phyloP scores from a whole-genome alignment of 768 basidiomycete species.

The Candolleomyces eurysporus region DNA sequence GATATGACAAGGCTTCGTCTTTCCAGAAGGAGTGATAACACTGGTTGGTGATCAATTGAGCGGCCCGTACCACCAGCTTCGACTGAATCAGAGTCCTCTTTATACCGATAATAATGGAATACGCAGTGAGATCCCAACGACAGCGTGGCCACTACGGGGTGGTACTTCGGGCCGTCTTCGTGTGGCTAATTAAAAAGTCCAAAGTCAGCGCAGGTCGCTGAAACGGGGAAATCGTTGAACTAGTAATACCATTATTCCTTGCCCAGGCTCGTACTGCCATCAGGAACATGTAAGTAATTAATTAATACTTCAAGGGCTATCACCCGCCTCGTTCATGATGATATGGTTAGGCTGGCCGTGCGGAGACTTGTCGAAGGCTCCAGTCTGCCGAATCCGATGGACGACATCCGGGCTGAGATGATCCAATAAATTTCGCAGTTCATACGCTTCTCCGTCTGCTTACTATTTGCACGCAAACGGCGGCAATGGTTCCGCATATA shows the following conservation, averaged over 20 bases:
- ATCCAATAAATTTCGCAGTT: slow-evolving; percentile 2
- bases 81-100: slow-evolving; percentile 15
- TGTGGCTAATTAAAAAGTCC: slow-evolving; percentile 59
- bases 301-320: slow-evolving; percentile 3
- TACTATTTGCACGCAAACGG: slow-evolving; percentile 68
- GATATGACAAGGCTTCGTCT: slow-evolving; percentile 85
- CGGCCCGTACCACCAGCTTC: slow-evolving; percentile 37
- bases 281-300: background rate
- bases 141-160: slow-evolving; percentile 87
- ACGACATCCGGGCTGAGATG: slow-evolving; percentile 71
- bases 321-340: slow-evolving; percentile 77
- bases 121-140: slow-evolving; percentile 82
- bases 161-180: slow-evolving; percentile 87
- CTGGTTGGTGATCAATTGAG: slow-evolving; percentile 60
- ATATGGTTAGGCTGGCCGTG: slow-evolving; percentile 82
- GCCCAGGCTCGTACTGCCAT: slow-evolving; percentile 74
- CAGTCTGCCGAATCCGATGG: slow-evolving; percentile 60
- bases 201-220: background rate
- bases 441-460: slow-evolving; percentile 17
- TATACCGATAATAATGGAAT: slow-evolving; percentile 80
- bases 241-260: slow-evolving; percentile 83
- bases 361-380: slow-evolving; percentile 60
- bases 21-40: slow-evolving; percentile 76
- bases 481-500: slow-evolving; percentile 72
- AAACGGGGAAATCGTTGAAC: background rate